phyloP scores from a whole-genome alignment of 176 grass and related monocot species.

The Oryza glumipatula region DNA sequence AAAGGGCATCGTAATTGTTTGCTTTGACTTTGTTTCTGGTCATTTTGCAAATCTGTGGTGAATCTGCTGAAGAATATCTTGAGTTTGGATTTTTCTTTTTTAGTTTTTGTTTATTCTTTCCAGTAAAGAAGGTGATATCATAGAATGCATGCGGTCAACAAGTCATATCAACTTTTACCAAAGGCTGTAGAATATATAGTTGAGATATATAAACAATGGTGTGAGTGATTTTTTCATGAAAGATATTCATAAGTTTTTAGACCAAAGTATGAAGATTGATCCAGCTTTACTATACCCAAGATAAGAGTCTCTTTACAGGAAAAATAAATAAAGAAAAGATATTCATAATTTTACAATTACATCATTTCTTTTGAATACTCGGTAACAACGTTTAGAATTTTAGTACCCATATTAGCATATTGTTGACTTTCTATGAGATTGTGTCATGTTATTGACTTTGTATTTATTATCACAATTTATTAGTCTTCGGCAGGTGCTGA shows the following conservation, averaged over 20 bases:
- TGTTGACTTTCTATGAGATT: background rate
- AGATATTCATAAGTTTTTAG: background rate
- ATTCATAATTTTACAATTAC: background rate
- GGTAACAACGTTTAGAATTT: background rate
- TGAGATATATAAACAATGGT: background rate
- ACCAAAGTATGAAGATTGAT: background rate
- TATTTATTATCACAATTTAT: background rate
- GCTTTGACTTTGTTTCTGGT: background rate
- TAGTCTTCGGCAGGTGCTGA: background rate
- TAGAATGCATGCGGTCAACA: background rate
- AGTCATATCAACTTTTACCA: background rate
- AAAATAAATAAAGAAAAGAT: background rate
- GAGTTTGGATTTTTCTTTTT: background rate
- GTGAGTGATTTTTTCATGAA: background rate
- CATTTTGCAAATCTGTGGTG: background rate
- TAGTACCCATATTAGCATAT: background rate
- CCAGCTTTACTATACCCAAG: background rate
- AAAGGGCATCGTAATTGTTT: background rate
- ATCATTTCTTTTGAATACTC: background rate
- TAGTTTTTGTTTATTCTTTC: background rate
- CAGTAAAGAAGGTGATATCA: background rate
- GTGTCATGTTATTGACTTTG: background rate
- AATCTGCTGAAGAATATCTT: conserved; percentile 18
- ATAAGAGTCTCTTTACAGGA: background rate
- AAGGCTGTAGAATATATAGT: background rate